Evolutionary conservation across 306 rosid genomes (phyloP), one percentile per base, ranked within the genome.

Genomic region (Carpinus fangiana): DNA sequence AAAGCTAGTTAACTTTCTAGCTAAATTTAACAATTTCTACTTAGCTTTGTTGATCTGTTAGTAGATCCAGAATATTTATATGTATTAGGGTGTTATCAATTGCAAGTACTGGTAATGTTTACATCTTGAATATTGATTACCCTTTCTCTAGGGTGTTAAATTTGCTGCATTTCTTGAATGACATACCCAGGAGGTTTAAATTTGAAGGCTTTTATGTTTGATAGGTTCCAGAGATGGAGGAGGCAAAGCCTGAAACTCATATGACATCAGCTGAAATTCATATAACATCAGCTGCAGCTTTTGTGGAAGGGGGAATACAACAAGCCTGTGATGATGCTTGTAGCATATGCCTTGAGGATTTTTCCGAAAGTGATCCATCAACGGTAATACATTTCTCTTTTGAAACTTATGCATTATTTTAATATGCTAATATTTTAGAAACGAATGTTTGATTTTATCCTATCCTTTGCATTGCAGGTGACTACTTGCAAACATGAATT

Each of bases 311-410:
- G 51, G 99, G 99, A 38, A 82, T 96, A 82, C 99, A 93, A 82
- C 94, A 88, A 36, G 87, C 93, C 52, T 91, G 90, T 79, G 93
- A 83, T 73, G 98, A 96, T 79, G 86, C 98, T 82, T 96, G 99
- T 87, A 89, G 99, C 86, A 93, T 96, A 85, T 96, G 99, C 91
- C 96, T 96, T 36, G 98, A 96, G 86, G 98, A 90, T 34, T 96
- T 96, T 70, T 86, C 83, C 36, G 84, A 90, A 62, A 88, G 84
- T 65, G 95, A 96, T 79, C 99, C 99, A 67, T 86, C 96, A 43
- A 72, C 97, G 85, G 99, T 96, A 90, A 73, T 83, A 31, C 23
- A 31, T 31, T 61, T 53, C 43, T 38, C 41, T 23, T 55, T 64
- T 51, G 8, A 31, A 71, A 1, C 70, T 50, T 73, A 17, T 45